A percentile compares a stretch with the other conserved stretches of the same genome.
phyloP scores from a whole-genome alignment of 2,329 filamentous ascomycete species.

The Diplodia seriata region DNA sequence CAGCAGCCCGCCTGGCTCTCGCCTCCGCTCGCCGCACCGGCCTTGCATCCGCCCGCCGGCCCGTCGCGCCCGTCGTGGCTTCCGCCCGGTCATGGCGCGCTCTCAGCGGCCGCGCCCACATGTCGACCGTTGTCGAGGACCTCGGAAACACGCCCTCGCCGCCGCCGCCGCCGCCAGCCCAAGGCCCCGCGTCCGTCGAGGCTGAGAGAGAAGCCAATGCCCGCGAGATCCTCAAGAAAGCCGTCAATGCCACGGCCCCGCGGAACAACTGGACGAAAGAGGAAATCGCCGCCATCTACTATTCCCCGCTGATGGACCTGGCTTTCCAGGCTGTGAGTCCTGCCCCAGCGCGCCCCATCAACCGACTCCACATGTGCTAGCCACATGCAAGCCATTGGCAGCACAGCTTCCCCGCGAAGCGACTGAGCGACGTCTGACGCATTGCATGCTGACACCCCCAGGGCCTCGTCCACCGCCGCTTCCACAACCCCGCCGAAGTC shows the following conservation, averaged over 20 bases:
- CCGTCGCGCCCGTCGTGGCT: constrained; percentile 7
- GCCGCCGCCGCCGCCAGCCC: constrained; percentile 15
- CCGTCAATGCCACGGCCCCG: constrained; percentile 66
- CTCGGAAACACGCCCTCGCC: constrained; percentile 22
- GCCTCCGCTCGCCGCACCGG: background rate
- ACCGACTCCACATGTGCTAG: background rate
- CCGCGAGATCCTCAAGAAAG: constrained; percentile 50
- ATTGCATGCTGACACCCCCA: background rate
- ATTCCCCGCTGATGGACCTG: constrained; percentile 80
- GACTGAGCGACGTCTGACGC: background rate
- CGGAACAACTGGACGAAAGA: constrained; percentile 81
- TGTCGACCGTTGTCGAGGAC: constrained; percentile 31
- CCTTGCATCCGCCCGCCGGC: constrained; percentile 11
- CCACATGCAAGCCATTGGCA: constrained; percentile 13
- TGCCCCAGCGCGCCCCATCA: background rate
- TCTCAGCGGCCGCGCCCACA: constrained; percentile 23
- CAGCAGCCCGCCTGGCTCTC: constrained; percentile 10
- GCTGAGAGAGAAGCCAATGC: constrained; percentile 24
- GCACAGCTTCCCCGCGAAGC: background rate
- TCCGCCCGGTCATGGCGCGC: constrained; percentile 12
- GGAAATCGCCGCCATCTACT: constrained; percentile 82
- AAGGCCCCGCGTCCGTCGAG: constrained; percentile 17
- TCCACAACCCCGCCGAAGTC: constrained; percentile 82
- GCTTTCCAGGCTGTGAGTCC: constrained; percentile 72
- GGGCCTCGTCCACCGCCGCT: constrained; percentile 80